These are phyloP conservation scores for Citrullus mucosospermus DNA, from an alignment of 306 rosid genomes.

Conservation along the genomic window DNA sequence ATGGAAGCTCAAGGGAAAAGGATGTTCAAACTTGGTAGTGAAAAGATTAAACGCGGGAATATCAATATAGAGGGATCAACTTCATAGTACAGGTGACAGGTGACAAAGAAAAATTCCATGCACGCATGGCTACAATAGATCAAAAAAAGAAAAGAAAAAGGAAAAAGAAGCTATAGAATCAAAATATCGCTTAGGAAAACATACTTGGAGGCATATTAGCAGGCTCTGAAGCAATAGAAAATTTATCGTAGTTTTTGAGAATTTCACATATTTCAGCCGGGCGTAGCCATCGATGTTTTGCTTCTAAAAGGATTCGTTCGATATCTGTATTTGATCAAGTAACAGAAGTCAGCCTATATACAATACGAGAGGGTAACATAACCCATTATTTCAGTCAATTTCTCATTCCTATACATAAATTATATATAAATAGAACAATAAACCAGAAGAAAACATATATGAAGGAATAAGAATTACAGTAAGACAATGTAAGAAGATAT, in stretches of 20 bases:
- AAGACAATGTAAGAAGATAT: not conserved
- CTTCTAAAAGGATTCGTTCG: constrained; percentile 49
- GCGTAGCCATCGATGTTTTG: constrained; percentile 81
- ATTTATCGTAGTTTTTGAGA: constrained; percentile 41
- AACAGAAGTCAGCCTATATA: constrained; percentile 3
- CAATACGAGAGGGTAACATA: not conserved
- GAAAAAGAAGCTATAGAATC: no score
- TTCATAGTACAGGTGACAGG: not conserved
- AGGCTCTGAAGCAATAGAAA: constrained; percentile 52
- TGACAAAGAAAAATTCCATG: not conserved
- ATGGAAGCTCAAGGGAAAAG: not conserved
- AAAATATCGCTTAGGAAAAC: not conserved
- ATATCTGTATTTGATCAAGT: constrained; percentile 40
- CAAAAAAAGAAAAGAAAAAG: no score
- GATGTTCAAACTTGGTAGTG: not conserved
- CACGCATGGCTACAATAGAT: not conserved
- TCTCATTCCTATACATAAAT: not conserved
- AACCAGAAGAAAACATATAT: not conserved
- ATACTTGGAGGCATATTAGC: constrained; percentile 60
- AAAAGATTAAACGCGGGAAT: not conserved
- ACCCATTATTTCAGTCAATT: not conserved
- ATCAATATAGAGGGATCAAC: not conserved
- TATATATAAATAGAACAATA: not conserved
- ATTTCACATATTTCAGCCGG: constrained; percentile 83
- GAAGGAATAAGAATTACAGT: not conserved